Percentiles rank a stretch among this genome's conserved stretches.
phyloP scores from a whole-genome alignment of 2,329 filamentous ascomycete genomes.

The Mycogone perniciosa region DNA sequence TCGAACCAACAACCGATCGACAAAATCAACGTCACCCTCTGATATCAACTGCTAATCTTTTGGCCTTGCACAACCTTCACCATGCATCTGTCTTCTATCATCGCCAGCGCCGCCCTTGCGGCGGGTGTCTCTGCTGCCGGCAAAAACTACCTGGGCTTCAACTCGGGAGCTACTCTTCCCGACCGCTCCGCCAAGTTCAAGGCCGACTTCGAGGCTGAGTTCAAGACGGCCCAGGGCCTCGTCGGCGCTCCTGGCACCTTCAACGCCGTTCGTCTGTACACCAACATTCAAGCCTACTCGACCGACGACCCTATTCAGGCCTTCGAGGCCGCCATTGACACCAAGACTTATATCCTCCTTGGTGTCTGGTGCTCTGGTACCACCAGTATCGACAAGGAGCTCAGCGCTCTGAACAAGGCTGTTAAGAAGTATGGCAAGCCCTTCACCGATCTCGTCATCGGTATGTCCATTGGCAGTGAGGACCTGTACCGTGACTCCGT shows the following conservation, averaged over 20 bases:
- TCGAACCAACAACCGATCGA: no score
- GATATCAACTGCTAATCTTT: no score
- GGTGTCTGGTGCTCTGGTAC: constrained; percentile 57
- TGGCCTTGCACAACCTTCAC: constrained; percentile 19
- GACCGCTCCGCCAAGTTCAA: constrained; percentile 48
- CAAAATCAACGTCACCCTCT: no score
- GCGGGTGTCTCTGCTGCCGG: constrained; percentile 33
- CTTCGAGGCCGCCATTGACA: constrained; percentile 62
- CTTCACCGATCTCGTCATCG: constrained; percentile 53
- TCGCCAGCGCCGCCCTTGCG: constrained; percentile 34
- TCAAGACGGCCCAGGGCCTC: constrained; percentile 33
- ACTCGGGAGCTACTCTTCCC: constrained; percentile 41
- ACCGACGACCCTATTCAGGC: constrained; percentile 74
- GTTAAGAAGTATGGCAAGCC: constrained; percentile 45
- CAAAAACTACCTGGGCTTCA: constrained; percentile 48
- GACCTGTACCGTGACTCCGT: constrained; percentile 58
- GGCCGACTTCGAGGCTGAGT: constrained; percentile 42
- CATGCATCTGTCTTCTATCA: constrained; percentile 40
- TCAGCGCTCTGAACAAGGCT: constrained; percentile 52
- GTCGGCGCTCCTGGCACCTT: constrained; percentile 44
- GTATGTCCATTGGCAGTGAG: constrained; percentile 61
- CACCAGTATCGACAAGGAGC: constrained; percentile 52
- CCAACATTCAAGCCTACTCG: constrained; percentile 58
- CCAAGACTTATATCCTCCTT: constrained; percentile 55
- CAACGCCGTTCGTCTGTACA: constrained; percentile 59